Evolutionary conservation across 2,329 filamentous ascomycete genomes (phyloP).

Genomic region (Alternaria longipes): DNA sequence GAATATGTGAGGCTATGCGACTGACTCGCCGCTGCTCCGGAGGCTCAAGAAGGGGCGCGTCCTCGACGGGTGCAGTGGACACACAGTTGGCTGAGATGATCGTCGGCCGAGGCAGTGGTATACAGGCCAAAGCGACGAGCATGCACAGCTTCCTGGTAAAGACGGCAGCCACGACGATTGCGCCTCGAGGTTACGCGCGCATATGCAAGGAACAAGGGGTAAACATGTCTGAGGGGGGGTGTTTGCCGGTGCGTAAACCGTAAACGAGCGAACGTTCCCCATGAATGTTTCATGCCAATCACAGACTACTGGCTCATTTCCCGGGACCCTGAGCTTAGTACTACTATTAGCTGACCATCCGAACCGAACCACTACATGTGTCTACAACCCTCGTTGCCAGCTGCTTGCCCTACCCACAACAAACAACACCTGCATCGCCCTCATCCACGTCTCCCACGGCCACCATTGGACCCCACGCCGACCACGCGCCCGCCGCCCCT

Average conservation of each 20-base stretch:
- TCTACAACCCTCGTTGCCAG: constrained; percentile 6
- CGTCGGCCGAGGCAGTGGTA: neutral
- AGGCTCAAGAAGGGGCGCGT: neutral
- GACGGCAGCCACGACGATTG: neutral
- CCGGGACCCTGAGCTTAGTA: constrained; percentile 16
- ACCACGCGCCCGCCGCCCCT: constrained; percentile 14
- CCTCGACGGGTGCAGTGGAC: neutral
- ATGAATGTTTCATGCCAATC: constrained; percentile 6
- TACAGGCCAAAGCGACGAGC: neutral
- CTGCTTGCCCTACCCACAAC: neutral
- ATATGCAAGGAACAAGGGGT: constrained; percentile 9
- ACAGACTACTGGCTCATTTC: constrained; percentile 23
- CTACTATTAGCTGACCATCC: neutral
- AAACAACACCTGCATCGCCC: neutral
- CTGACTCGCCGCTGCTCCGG: neutral
- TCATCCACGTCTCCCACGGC: neutral
- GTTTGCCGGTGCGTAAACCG: neutral
- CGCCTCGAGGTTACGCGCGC: constrained; percentile 12
- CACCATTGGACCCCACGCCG: constrained; percentile 19
- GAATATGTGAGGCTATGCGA: neutral
- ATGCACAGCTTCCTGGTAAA: neutral
- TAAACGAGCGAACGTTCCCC: constrained; percentile 4
- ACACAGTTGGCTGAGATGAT: neutral
- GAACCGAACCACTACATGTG: constrained; percentile 23
- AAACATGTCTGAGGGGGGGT: neutral